Percentiles rank a stretch among this genome's conserved stretches.
phyloP scores from a whole-genome alignment of 768 basidiomycete genomes.

The Mycena olivaceomarginata region DNA sequence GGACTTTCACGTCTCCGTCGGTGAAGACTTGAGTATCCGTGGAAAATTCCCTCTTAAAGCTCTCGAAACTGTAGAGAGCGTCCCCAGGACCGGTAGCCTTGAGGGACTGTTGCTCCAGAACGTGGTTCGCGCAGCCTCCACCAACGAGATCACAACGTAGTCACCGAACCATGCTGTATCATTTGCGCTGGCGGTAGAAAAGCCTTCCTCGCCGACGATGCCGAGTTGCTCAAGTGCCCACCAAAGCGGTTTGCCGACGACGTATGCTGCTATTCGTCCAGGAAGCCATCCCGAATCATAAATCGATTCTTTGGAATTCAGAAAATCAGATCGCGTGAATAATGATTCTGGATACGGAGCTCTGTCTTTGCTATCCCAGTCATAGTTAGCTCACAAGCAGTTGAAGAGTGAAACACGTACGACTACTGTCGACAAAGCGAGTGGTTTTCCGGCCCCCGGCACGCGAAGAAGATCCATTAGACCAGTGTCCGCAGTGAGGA shows the following conservation, averaged over 20 bases:
- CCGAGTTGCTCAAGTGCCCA: conserved; percentile 91
- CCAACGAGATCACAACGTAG: conserved; percentile 79
- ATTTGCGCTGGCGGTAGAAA: conserved; percentile 53
- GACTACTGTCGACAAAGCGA: conserved; percentile 81
- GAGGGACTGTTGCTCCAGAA: conserved; percentile 66
- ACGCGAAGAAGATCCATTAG: conserved; percentile 78
- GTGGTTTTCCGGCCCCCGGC: conserved; percentile 85
- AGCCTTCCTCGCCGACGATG: conserved; percentile 79
- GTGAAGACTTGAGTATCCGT: conserved; percentile 63
- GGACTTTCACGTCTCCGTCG: conserved; percentile 78
- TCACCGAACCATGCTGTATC: conserved; percentile 80
- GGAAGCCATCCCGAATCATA: conserved; percentile 84
- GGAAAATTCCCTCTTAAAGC: conserved; percentile 79
- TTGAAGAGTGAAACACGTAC: conserved; percentile 67
- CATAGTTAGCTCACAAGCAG: conserved; percentile 49
- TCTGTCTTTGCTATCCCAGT: conserved; percentile 80
- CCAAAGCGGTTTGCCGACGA: conserved; percentile 89
- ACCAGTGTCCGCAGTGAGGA: conserved; percentile 72
- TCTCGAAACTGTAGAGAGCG: conserved; percentile 74
- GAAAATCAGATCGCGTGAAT: conserved; percentile 73
- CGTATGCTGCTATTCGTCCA: conserved; percentile 78
- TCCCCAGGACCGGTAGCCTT: conserved; percentile 72
- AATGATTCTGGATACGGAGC: conserved; percentile 66
- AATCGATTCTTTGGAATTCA: conserved; percentile 74
- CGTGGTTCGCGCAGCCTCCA: conserved; percentile 79